Conservation (phyloP, 2,329 filamentous ascomycete genomes). For the Ascochyta lentis region DNA sequence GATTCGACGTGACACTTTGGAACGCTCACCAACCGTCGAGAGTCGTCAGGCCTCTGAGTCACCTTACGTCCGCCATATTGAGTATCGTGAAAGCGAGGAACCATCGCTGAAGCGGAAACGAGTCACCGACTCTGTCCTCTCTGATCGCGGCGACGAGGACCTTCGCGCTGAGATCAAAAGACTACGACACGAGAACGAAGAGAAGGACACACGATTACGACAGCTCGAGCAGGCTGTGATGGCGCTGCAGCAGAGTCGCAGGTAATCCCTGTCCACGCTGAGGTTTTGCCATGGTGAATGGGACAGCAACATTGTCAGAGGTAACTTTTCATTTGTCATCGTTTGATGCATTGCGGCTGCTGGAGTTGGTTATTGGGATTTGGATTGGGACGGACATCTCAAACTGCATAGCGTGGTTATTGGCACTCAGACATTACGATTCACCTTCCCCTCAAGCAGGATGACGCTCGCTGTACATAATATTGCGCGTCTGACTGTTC, state of each 20-base stretch:
- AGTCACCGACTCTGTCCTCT: constrained; percentile 33
- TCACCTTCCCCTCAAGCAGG: constrained; percentile 31
- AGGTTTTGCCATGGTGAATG: not conserved
- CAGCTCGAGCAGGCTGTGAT: constrained; percentile 47
- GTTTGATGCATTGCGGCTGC: constrained; percentile 7
- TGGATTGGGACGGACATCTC: constrained; percentile 5
- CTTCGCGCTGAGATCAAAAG: constrained; percentile 51
- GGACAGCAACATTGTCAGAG: not conserved
- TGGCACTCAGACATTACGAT: constrained; percentile 19
- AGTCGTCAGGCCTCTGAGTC: constrained; percentile 32
- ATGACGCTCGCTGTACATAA: constrained; percentile 41
- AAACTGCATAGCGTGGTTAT: constrained; percentile 12
- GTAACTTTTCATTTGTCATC: constrained; percentile 13
- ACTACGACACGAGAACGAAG: constrained; percentile 50
- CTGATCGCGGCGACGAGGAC: constrained; percentile 37
- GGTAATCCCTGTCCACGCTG: not conserved
- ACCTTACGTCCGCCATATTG: constrained; percentile 31
- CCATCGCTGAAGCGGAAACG: constrained; percentile 43
- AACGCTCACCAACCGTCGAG: constrained; percentile 29
- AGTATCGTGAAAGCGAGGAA: constrained; percentile 37
- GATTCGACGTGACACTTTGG: constrained; percentile 36
- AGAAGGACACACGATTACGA: constrained; percentile 48
- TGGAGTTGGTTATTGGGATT: not conserved
- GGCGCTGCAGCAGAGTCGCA: constrained; percentile 41
- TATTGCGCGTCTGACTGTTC: constrained; percentile 30